These are phyloP conservation scores for Akebia trifoliata DNA, from an alignment of 164 flowering plant species.

Conservation along the genomic window DNA sequence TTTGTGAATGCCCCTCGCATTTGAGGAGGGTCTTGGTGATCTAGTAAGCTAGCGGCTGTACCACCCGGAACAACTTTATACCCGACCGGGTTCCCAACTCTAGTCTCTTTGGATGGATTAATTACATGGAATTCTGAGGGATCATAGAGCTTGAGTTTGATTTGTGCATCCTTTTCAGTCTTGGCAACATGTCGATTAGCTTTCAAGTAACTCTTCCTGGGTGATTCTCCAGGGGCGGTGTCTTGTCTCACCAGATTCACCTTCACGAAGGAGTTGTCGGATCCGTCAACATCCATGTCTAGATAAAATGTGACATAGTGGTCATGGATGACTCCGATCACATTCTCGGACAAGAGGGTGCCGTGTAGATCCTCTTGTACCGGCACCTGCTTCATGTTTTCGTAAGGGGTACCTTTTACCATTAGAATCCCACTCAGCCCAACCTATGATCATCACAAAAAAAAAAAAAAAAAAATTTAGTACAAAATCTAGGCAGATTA, in stretches of 20 bases:
- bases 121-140: slow-evolving; percentile 77
- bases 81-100: slow-evolving; percentile 78
- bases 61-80: slow-evolving; percentile 79
- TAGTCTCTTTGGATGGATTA: slow-evolving; percentile 53
- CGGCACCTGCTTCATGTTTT: slow-evolving; percentile 52
- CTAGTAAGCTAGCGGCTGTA: slow-evolving; percentile 78
- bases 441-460: slow-evolving; percentile 41
- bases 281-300: slow-evolving; percentile 85
- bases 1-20: slow-evolving; percentile 72
- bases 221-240: slow-evolving; percentile 47
- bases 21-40: slow-evolving; percentile 74
- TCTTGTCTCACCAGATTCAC: slow-evolving; percentile 52
- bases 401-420: slow-evolving; percentile 78
- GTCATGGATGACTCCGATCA: slow-evolving; percentile 86
- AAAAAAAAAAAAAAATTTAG: background rate
- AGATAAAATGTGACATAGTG: slow-evolving; percentile 78
- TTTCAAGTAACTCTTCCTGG: slow-evolving; percentile 64
- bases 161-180: slow-evolving; percentile 79
- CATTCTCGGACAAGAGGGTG: slow-evolving; percentile 73
- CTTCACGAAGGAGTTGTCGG: slow-evolving; percentile 76
- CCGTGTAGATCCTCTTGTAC: slow-evolving; percentile 50
- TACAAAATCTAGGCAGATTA: too few species aligned
- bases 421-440: slow-evolving; percentile 84
- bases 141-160: slow-evolving; percentile 63
- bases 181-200: slow-evolving; percentile 50